A percentile compares a stretch with the other conserved stretches of the same genome.
These are phyloP conservation scores for Sclerotinia minor DNA, from an alignment of 2,329 filamentous ascomycete species.

Conservation along the genomic window DNA sequence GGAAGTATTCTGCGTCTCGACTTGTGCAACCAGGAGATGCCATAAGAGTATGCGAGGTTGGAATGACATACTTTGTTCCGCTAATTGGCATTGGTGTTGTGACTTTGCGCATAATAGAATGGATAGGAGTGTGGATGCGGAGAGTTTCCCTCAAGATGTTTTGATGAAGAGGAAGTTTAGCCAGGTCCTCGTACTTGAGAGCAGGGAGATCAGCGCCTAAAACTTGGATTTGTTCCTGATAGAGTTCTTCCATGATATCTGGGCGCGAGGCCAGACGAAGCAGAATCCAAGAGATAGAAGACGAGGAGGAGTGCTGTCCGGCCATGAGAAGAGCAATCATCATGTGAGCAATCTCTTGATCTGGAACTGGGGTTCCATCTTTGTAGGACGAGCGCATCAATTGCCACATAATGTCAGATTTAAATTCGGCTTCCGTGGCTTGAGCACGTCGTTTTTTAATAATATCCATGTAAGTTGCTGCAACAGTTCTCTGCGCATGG, in stretches of 20 bases:
- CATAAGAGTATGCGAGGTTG: constrained; percentile 76
- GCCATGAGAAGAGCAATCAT: constrained; percentile 94
- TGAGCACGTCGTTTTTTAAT: constrained; percentile 64
- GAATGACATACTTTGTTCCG: constrained; percentile 80
- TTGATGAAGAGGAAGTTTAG: constrained; percentile 76
- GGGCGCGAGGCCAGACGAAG: constrained; percentile 76
- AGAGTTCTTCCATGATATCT: constrained; percentile 76
- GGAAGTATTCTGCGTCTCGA: constrained; percentile 72
- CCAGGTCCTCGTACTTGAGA: constrained; percentile 74
- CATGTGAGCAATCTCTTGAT: constrained; percentile 85
- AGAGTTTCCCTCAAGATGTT: constrained; percentile 91
- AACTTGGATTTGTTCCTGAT: constrained; percentile 73
- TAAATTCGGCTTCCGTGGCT: constrained; percentile 54
- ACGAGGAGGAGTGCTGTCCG: constrained; percentile 85
- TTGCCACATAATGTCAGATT: constrained; percentile 83
- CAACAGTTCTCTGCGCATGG: constrained; percentile 75
- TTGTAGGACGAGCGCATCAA: constrained; percentile 86
- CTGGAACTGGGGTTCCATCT: constrained; percentile 74
- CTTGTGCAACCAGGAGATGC: constrained; percentile 82
- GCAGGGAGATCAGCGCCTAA: constrained; percentile 74
- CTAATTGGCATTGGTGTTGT: constrained; percentile 83
- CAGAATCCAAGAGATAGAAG: constrained; percentile 82
- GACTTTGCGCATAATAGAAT: constrained; percentile 91
- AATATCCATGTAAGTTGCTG: constrained; percentile 79
- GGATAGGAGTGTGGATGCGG: constrained; percentile 86